Conservation (phyloP, 768 basidiomycete species). For the Macrolepiota albuminosa region DNA sequence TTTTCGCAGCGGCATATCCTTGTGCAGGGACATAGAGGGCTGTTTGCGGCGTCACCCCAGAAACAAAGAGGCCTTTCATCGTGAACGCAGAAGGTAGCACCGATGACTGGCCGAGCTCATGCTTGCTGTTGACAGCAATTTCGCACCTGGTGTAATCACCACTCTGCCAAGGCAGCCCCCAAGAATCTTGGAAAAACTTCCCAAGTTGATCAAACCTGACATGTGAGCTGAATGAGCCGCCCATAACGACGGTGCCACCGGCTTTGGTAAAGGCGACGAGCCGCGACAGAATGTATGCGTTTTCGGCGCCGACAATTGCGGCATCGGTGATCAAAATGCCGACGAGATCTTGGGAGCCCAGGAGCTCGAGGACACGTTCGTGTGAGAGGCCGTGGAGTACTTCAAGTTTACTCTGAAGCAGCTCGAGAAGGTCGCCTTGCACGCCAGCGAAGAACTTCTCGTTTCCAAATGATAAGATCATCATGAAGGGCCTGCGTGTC, state of each 20-base stretch:
- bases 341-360: slow-evolving; percentile 20
- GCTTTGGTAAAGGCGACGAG: slow-evolving; percentile 22
- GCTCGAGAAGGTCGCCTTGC: slow-evolving; percentile 14
- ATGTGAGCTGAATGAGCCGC: slow-evolving; percentile 21
- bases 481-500: slow-evolving; percentile 14
- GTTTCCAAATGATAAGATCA: slow-evolving; percentile 16
- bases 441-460: slow-evolving; percentile 11
- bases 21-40: slow-evolving; percentile 22
- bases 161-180: slow-evolving; percentile 17
- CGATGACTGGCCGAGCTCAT: slow-evolving; percentile 12
- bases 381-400: slow-evolving; percentile 20
- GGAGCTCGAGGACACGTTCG: slow-evolving; percentile 17
- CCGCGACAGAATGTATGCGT: slow-evolving; percentile 17
- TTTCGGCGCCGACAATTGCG: slow-evolving; percentile 16
- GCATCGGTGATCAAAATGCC: slow-evolving; percentile 27
- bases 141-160: slow-evolving; percentile 13
- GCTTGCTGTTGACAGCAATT: slow-evolving; percentile 14
- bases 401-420: slow-evolving; percentile 14
- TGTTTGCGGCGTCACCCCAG: slow-evolving; percentile 16
- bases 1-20: neutral
- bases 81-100: slow-evolving; percentile 17
- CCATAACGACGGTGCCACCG: slow-evolving; percentile 26
- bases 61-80: slow-evolving; percentile 26
- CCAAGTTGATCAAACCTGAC: slow-evolving; percentile 13
- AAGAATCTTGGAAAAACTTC: slow-evolving; percentile 17